Base-by-base conservation (phyloP, 2,329 filamentous ascomycete genomes). In the Sphaceloma murrayae region DNA sequence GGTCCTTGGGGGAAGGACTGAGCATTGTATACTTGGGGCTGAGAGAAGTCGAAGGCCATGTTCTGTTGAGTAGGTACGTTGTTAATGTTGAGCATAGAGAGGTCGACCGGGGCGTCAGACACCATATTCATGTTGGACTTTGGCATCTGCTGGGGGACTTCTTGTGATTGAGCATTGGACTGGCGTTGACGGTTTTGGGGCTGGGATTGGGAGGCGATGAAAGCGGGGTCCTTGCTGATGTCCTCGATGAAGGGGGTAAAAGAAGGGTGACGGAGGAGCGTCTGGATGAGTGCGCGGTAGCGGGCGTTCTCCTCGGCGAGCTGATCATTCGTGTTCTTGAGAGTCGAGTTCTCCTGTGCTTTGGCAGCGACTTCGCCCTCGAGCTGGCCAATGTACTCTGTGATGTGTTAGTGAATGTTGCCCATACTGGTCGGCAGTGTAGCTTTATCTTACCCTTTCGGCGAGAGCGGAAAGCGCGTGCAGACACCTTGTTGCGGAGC, bases 401-500 rank as follows among this genome's bases (percentile, higher is more conserved):
- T 31, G 18, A 46, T 21, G 10, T 31, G 63, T 85, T 73, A 85
- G 76, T 53, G n/a, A n/a, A n/a, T n/a, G n/a, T n/a, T n/a, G n/a
- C n/a, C n/a, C n/a, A n/a, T n/a, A n/a, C n/a, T n/a, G n/a, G n/a
- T n/a, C n/a, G n/a, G n/a, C n/a, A n/a, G n/a, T n/a, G n/a, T n/a
- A 34, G 29, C 18, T 52, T 6, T 7, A 11, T 59, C 74, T 72
- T 79, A 95, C 89, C 89, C 74, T 98, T 98, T 73, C 91, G 82
- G 56, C 91, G 75, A n/a, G 88, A 95, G 46, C 91, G 83, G 78
- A 98, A 98, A 42, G 89, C 89, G 54, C 91, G 85, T 50, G 91
- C 91, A 31, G 91, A 98, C 3, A 98, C 91, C 68, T 98, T 98
- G 75, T 98, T 98, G 52, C 91, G 79, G n/a, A 98, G 75, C 65